Conservation (phyloP, 2,329 filamentous ascomycete species). For the Cladosporium austrohemisphaericum region DNA sequence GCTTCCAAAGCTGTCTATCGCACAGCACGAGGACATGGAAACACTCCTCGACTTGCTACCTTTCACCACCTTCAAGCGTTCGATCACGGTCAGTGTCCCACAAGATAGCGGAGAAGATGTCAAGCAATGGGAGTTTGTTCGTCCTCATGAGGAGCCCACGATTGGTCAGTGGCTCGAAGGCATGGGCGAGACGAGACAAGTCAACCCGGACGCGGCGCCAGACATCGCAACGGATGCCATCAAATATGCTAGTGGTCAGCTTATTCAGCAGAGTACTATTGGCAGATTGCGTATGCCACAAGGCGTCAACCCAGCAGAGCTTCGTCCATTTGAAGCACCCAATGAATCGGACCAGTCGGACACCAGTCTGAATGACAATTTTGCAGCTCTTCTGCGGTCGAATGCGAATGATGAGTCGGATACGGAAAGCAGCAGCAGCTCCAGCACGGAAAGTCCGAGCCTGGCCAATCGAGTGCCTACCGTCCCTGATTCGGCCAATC, state of each 20-base stretch:
- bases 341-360: conserved; percentile 8
- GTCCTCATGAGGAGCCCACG: conserved; percentile 7
- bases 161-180: conserved; percentile 26
- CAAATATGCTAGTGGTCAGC: conserved; percentile 14
- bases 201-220: conserved; percentile 16
- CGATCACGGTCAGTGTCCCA: not conserved
- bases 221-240: conserved; percentile 24
- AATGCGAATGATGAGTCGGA: conserved; percentile 4
- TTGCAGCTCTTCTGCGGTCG: conserved; percentile 1
- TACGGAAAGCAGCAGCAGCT: not conserved
- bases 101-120: not conserved
- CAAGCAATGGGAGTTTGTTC: conserved; percentile 15
- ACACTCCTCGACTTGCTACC: not conserved
- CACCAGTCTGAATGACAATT: not conserved
- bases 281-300: conserved; percentile 19
- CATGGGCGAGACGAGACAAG: conserved; percentile 22
- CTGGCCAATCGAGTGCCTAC: too few species aligned
- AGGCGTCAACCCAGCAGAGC: conserved; percentile 13
- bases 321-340: conserved; percentile 9
- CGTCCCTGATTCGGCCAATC: too few species aligned
- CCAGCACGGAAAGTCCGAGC: too few species aligned
- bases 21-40: conserved; percentile 3
- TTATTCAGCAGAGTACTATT: conserved; percentile 14
- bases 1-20: not conserved
- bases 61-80: not conserved